Base-by-base conservation (phyloP, 805 yeast species). In the Kluyveromyces aestuarii region DNA sequence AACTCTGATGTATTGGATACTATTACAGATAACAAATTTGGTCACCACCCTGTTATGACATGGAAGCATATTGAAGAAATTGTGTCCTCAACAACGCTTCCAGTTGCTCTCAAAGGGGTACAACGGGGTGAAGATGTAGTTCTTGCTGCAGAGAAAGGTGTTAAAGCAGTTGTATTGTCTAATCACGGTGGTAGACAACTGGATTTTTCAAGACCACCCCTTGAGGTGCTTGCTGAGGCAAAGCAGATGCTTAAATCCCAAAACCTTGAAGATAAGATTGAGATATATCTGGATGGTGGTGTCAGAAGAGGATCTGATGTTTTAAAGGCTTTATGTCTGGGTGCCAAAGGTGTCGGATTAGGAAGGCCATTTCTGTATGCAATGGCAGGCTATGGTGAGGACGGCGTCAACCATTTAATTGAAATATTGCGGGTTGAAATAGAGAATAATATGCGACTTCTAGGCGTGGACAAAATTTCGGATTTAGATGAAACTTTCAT, bases 301-400 rank as follows among this genome's bases (percentile, higher is more conserved):
- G 72, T 85, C 27, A 73, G 88, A 52, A 73, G 91, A 56, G 93
- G 86, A 10, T 77, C 88, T 4, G 95, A 86, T 60, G 67, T 86
- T n/a, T 56, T 85, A 45, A 85, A 86, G 59, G 91, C 93, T 0
- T 62, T 86, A 13, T 80, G 87, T 49, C 70, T 85, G 4, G 95
- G 93, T 9, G 93, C 91, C 27, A 79, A 74, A 50, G 87, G 86
- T 2, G 80, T 76, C 2, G 93, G 93, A 1, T 64, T 86, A 38
- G 90, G 93, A 6, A 72, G 91, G 49, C 87, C 90, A 2, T 81
- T 85, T 63, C 62, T 84, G 35, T 85, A 82, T 59, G 88, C 89
- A 37, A 79, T 84, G 80, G 74, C 86, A n/a, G 74, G 87, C 1
- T 87, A 85, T 54, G 95, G 95, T 10, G 87, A 79, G 55, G 80